Evolutionary conservation across 2,329 filamentous ascomycete genomes (phyloP).

Genomic region (Tympanopsis confertula): DNA sequence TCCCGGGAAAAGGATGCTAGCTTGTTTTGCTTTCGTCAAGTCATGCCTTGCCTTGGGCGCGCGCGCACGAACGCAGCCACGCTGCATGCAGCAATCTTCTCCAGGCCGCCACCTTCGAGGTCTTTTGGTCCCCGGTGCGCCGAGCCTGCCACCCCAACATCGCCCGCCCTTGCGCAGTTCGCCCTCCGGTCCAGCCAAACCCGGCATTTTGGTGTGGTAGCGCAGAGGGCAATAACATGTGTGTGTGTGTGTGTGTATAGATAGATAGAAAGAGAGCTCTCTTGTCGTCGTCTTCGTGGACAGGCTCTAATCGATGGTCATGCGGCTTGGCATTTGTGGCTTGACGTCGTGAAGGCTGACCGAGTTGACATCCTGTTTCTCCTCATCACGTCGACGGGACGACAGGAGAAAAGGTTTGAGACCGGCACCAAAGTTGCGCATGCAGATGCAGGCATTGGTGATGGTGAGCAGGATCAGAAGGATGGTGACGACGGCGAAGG

Average conservation of each 20-base stretch:
- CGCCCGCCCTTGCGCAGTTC: too few species aligned
- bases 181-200: too few species aligned
- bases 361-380: constrained; percentile 28
- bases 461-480: constrained; percentile 82
- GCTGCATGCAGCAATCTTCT: too few species aligned
- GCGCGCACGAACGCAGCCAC: too few species aligned
- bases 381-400: constrained; percentile 29
- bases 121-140: too few species aligned
- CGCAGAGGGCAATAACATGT: too few species aligned
- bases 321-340: not conserved
- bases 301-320: constrained; percentile 11
- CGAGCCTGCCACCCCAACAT: too few species aligned
- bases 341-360: not conserved
- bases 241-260: constrained; percentile 4
- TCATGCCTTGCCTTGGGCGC: too few species aligned
- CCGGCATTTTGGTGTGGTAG: too few species aligned
- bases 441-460: constrained; percentile 73
- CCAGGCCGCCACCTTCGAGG: too few species aligned
- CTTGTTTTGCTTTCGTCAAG: too few species aligned
- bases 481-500: constrained; percentile 88
- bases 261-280: constrained; percentile 3
- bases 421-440: constrained; percentile 79
- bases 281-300: constrained; percentile 4
- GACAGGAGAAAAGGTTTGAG: constrained; percentile 82
- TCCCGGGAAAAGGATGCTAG: too few species aligned